Percentiles rank a stretch among this genome's conserved stretches.
These are phyloP conservation scores for Chalciporus sp. DNA, from an alignment of 1,284 basidiomycete genomes.

Conservation along the genomic window DNA sequence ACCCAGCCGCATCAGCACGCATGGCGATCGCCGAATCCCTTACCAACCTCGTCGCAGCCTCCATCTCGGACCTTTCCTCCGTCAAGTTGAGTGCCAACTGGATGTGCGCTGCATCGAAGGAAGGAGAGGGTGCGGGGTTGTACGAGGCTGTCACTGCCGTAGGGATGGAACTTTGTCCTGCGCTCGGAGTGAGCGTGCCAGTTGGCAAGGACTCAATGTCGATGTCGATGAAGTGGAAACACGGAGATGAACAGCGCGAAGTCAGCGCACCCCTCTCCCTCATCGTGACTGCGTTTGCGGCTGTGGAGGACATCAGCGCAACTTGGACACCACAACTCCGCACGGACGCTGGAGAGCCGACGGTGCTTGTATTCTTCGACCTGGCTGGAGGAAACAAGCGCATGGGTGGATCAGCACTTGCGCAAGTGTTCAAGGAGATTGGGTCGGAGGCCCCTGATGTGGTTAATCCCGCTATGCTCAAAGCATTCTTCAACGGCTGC, in stretches of 20 bases:
- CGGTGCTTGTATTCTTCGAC: constrained; percentile 88
- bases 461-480: constrained; percentile 74
- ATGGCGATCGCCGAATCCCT: constrained; percentile 97
- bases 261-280: constrained; percentile 91
- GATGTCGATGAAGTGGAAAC: constrained; percentile 96
- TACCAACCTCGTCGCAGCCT: constrained; percentile 88
- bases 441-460: constrained; percentile 91
- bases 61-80: constrained; percentile 67
- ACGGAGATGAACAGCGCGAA: constrained; percentile 68
- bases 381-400: constrained; percentile 84
- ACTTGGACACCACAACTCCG: constrained; percentile 96
- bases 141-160: constrained; percentile 94
- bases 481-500: constrained; percentile 82
- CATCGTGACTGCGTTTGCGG: constrained; percentile 94
- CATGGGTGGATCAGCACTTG: constrained; percentile 92
- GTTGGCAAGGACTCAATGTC: constrained; percentile 99
- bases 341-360: constrained; percentile 63
- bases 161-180: constrained; percentile 94
- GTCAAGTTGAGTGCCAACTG: constrained; percentile 98
- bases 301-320: constrained; percentile 74
- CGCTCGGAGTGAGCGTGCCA: constrained; percentile 91
- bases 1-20: constrained; percentile 86
- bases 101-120: constrained; percentile 96
- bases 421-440: constrained; percentile 94
- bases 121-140: constrained; percentile 87